Evolutionary conservation across 345 rosid genomes (phyloP), one percentile per base, ranked within the genome.

Genomic region (Lagerstroemia speciosa): DNA sequence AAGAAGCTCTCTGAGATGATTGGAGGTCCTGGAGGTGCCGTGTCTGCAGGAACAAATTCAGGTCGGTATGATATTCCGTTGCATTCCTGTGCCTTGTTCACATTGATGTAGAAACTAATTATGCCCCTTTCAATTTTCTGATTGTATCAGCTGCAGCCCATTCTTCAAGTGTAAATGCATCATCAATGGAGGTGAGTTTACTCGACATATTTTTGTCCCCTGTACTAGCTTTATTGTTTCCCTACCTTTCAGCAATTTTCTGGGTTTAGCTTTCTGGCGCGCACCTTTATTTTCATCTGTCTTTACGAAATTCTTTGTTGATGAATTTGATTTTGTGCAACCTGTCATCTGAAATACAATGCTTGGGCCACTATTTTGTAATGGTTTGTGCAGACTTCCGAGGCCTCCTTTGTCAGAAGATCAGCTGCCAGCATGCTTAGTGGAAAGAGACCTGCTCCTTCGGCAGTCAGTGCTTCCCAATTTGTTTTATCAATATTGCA

Each of bases 351-450:
- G 45, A 67, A 52, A 52, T 33, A 58, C 17, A 0, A 0, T 26
- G n/a, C 15, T 65, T 0, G n/a, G 11, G 8, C 29, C 43, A n/a
- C 67, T 64, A 5, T 15, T 64, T 22, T 53, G 60, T 53, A 67
- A 40, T 67, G 50, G 34, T 69, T 66, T 71, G 37, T 84, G 85
- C 79, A 94, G 99, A 69, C 81, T 70, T 79, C 97, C 33, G 98
- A 84, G 73, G 76, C 85, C 26, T 75, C 86, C 43, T 80, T 86
- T 73, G 90, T 84, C 70, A 82, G 83, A 73, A 95, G 79, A 78
- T 95, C 99, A 53, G 99, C 99, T 7, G 99, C 98, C 61, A 95
- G 99, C 84, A 87, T 95, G 99, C 89, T 95, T 76, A 84, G 89
- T 72, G 98, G 96, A 69, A 95, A 85, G 89, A 90, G 82, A 80